Evolutionary conservation across 176 grass and related monocot species (phyloP), one percentile per base, ranked within the genome.

Genomic region (Phoenix roebelenii): DNA sequence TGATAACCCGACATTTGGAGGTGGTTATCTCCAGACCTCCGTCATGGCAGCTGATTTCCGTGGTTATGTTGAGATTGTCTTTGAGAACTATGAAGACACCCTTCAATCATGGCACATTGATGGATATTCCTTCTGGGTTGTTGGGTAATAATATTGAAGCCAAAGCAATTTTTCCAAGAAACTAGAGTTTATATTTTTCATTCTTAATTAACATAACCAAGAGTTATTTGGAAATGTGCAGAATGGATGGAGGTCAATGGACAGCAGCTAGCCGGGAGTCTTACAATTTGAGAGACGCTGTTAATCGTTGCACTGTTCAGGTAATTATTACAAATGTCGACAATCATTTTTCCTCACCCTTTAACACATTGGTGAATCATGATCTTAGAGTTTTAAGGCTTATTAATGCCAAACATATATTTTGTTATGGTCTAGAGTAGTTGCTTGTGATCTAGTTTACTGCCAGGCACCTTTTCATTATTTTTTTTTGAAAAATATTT

Each of bases 191-290:
- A 44, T 14, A 44, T 44, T 12, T 12, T 3, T 44, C 35, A 14
- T 44, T 44, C 35, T 44, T 44, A 44, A 44, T 14, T 44, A 44
- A 3, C 35, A 44, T 44, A 44, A 44, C 35, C 35, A 44, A 14
- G 35, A 65, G 35, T 28, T 28, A 7, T 28, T 2, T 17, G n/a
- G 28, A 44, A 44, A 44, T 51, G 63, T 72, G 55, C 57, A 95
- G 90, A 58, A 95, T 95, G 83, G 83, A 89, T 73, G 90, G 85
- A 15, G 90, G 90, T 1, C 70, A 68, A 72, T 95, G 90, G 90
- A 81, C 90, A 0, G 4, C 79, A 0, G 86, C 83, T 4, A 95
- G 86, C 67, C 76, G 90, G 73, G 73, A 83, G 22, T 74, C 60
- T 67, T 95, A 89, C 68, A 95, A 89, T 51, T 23, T 95, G 56